Base-by-base conservation (phyloP, 306 rosid species). In the Gastrolobium villosum region DNA sequence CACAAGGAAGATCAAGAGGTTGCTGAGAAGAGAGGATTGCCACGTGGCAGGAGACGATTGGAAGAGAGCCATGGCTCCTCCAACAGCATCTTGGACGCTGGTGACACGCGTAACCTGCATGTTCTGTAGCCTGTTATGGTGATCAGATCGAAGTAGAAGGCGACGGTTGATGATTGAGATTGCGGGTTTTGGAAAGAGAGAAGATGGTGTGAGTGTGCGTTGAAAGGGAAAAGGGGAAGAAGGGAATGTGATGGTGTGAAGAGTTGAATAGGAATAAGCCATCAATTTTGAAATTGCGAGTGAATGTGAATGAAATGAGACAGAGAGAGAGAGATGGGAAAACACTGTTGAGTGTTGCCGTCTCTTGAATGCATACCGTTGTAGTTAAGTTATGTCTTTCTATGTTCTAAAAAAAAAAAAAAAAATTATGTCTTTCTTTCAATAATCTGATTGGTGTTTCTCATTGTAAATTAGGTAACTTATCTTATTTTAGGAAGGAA, bases 1-100 rank as follows among this genome's bases (percentile, higher is more conserved):
- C 67, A 89, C 3, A 1, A 90, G 41, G 65, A 96, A 93, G 72
- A 96, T 96, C 49, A 89, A 28, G 20, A 83, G 3, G 70, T 96
- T 96, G 89, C 87, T 82, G 26, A 96, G 76, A 40, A 93, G 13
- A 7, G 99, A 83, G 2, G 98, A 93, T 1, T 76, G 50, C 99
- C 99, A 96, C 34, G 98, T 93, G 79, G 94, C 83, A 5, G 98
- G 97, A 1, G 92, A 90, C 3, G 99, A 85, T 65, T 82, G 99
- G 83, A 91, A 60, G 76, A 96, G 70, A 59, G 63, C 56, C 34
- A 93, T 30, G 1, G 91, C 86, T 41, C 85, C 91, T 35, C 88
- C 87, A 2, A 88, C 50, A 36, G 88, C 88, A 37, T 72, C 81
- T 65, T 79, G 91, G 28, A 89, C 53, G 11, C 59, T 84, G 81